Evolutionary conservation across 164 flowering plant species (phyloP), one percentile per base, ranked within the genome.

Genomic region (Taxillus chinensis): DNA sequence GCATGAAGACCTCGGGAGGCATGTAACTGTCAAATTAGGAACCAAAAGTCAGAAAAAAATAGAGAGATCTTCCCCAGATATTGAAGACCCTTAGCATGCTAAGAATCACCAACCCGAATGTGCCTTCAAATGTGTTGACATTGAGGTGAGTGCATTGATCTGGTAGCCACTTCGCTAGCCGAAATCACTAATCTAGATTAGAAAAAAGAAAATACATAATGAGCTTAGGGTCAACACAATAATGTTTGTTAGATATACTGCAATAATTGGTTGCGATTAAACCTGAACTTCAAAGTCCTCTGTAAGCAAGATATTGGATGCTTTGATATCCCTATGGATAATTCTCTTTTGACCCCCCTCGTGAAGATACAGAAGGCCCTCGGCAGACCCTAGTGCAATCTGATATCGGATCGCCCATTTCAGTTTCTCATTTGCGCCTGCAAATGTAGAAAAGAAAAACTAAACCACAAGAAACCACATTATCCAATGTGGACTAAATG

Each of bases 1-100:
- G 86, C 90, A 89, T 79, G 80, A 86, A 83, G 75, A 78, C 83
- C 80, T 93, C 98, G 1, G 98, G 98, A 64, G 98, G 92, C 64
- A 93, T 83, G 65, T 90, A 93, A 41, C 98, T 93, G 86, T 51
- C 61, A 71, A 45, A 55, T 53, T 14, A 39, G 62, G 27, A 46
- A 8, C 43, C 27, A 48, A 3, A 48, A 48, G 13, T 48, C 3
- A 48, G 12, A 48, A 2, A 48, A 8, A 4, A 48, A 48, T 6
- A 43, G 46, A 6, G 10, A 43, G 7, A 49, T 14, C 8, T 17
- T 15, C 6, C 7, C 37, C 10, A 43, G 7, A 46, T 14, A 41
- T 45, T n/a, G 45, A 39, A 52, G 39, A 16, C 46, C 54, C 45
- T 12, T 9, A 54, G 48, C 16, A 10, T 39, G 43, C 45, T 48